Conservation (phyloP, 176 grass and related monocot genomes). For the Juncus effusus region DNA sequence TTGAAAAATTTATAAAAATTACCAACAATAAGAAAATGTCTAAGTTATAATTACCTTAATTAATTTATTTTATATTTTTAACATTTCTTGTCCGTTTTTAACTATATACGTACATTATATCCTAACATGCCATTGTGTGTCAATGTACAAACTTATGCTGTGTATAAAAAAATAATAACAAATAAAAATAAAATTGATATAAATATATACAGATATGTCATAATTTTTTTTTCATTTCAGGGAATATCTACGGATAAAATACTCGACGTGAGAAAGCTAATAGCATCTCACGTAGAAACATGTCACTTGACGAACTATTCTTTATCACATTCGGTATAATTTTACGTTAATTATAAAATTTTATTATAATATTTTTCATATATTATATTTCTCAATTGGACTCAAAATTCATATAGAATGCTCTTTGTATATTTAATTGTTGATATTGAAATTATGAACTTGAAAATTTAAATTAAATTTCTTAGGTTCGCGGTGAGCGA, state of each 20-base stretch:
- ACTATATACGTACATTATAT: too few relatives aligned
- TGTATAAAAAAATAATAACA: too few relatives aligned
- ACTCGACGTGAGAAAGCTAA: constrained; percentile 77
- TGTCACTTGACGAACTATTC: constrained; percentile 94
- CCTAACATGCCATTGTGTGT: too few relatives aligned
- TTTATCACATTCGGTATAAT: constrained; percentile 72
- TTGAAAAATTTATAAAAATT: background rate
- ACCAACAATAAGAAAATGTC: too few relatives aligned
- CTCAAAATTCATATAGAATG: too few relatives aligned
- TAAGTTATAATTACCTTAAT: too few relatives aligned
- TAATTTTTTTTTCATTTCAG: constrained; percentile 31
- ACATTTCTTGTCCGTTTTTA: too few relatives aligned
- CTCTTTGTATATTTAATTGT: background rate
- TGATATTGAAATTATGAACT: background rate
- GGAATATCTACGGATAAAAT: constrained; percentile 88
- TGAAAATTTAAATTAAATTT: constrained; percentile 2
- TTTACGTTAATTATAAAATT: background rate
- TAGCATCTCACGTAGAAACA: constrained; percentile 72
- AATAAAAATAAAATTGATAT: too few relatives aligned
- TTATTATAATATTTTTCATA: background rate
- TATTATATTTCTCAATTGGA: too few relatives aligned
- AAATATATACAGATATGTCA: background rate
- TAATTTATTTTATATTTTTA: too few relatives aligned
- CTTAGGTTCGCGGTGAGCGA: constrained; percentile 62
- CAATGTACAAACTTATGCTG: too few relatives aligned